Conservation (phyloP, 2,329 filamentous ascomycete species). For the Curvularia lunata region DNA sequence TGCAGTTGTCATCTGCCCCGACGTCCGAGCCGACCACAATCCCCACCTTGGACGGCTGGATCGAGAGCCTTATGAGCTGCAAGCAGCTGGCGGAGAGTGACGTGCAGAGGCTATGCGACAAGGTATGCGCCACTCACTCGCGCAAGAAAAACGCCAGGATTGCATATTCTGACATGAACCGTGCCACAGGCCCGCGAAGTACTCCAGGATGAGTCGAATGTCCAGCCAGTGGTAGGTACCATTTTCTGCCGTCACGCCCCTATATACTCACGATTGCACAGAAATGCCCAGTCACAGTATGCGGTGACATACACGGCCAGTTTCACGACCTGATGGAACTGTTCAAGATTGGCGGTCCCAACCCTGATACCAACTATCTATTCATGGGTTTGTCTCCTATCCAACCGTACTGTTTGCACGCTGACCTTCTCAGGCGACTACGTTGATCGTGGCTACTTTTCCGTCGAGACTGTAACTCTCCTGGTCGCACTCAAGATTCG, state of each 20-base stretch:
- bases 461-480: conserved; percentile 95
- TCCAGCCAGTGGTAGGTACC: conserved; percentile 88
- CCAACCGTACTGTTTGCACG: conserved; percentile 6
- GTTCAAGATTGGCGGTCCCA: conserved; percentile 97
- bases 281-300: conserved; percentile 98
- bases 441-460: conserved; percentile 98
- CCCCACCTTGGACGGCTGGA: conserved; percentile 95
- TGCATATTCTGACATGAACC: conserved; percentile 21
- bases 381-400: conserved; percentile 77
- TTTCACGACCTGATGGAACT: conserved; percentile 99
- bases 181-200: conserved; percentile 82
- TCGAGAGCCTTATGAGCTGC: conserved; percentile 97
- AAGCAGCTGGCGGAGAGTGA: conserved; percentile 96
- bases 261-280: conserved; percentile 33
- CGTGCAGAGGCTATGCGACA: conserved; percentile 96
- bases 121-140: conserved; percentile 62
- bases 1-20: conserved; percentile 71
- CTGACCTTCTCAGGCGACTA: conserved; percentile 77
- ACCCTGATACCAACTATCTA: conserved; percentile 98
- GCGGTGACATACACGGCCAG: conserved; percentile 98
- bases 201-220: conserved; percentile 95
- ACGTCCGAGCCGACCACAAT: conserved; percentile 86
- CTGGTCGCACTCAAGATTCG: conserved; percentile 97
- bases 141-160: neutral
- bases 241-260: neutral